These are phyloP conservation scores for Elaeis oleifera DNA, from an alignment of 202 grass and related monocot species.

Conservation along the genomic window DNA sequence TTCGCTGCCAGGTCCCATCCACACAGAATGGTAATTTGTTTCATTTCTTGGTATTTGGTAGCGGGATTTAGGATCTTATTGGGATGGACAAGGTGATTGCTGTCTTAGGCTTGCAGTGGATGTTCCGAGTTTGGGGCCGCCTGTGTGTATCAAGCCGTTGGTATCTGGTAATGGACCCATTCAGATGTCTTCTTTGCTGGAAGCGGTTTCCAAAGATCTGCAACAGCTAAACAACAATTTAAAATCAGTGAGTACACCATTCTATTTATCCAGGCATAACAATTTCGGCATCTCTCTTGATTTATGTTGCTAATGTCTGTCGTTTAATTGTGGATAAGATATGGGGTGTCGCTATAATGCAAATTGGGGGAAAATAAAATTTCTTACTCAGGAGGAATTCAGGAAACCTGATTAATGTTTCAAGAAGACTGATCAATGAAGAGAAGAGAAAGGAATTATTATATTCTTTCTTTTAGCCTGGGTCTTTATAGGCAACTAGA, in stretches of 20 bases:
- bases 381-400: too few relatives aligned
- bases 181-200: constrained; percentile 55
- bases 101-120: constrained; percentile 22
- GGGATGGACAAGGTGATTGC: constrained; percentile 1
- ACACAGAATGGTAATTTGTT: constrained; percentile 42
- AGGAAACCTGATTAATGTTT: too few relatives aligned
- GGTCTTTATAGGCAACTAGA: too few relatives aligned
- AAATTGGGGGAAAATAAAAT: too few relatives aligned
- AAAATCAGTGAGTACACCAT: constrained; percentile 57
- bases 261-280: background rate
- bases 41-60: background rate
- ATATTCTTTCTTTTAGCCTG: too few relatives aligned
- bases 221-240: constrained; percentile 83
- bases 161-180: constrained; percentile 22
- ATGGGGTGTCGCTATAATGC: too few relatives aligned
- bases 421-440: too few relatives aligned
- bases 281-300: constrained; percentile 4
- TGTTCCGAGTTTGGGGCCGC: constrained; percentile 11
- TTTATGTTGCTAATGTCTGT: background rate
- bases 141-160: constrained; percentile 7
- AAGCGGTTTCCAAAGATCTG: constrained; percentile 64
- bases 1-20: constrained; percentile 56
- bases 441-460: too few relatives aligned
- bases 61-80: background rate
- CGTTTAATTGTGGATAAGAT: too few relatives aligned